Percentiles rank a stretch among this genome's conserved stretches.
These are phyloP conservation scores for rapeseed (Brassica napus) DNA, from an alignment of 345 rosid species.

Conservation along the genomic window Da-Ae NC_063447.1:42305501-42306000, in stretches of 20 bases:
- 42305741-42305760: not conserved
- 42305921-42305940: not conserved
- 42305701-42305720: no score
- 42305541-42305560: not conserved
- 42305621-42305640: no score
- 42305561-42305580: not conserved
- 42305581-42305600: not conserved
- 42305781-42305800: not conserved
- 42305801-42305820: not conserved
- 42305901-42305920: not conserved
- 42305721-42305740: not conserved
- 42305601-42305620: not conserved
- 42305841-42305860: not conserved
- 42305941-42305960: not conserved
- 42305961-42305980: not conserved
- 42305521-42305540: not conserved
- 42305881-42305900: not conserved
- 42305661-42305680: no score
- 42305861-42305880: not conserved
- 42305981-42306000: not conserved
- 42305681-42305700: no score
- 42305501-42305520: not conserved
- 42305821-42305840: not conserved
- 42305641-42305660: no score
- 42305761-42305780: not conserved